Conservation (phyloP, 768 basidiomycete species). For the Mycena haematopus region DNA sequence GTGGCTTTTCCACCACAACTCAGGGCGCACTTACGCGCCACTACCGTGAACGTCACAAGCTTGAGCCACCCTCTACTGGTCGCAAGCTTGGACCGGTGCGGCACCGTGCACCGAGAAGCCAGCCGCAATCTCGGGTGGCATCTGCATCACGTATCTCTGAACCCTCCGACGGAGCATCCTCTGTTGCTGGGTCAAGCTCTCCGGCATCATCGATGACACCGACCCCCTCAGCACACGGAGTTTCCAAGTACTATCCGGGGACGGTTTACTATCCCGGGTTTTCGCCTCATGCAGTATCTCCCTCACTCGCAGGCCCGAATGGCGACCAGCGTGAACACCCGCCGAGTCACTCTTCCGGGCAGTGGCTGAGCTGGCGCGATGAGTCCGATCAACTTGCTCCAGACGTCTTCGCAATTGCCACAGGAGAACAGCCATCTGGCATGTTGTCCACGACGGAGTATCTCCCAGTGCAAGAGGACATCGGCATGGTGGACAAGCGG, state of each 20-base stretch:
- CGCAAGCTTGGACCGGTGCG: background rate
- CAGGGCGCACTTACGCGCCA: conserved; percentile 19
- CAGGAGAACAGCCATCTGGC: background rate
- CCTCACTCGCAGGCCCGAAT: background rate
- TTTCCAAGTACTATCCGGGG: background rate
- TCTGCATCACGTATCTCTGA: background rate
- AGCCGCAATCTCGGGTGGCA: background rate
- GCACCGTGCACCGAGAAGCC: background rate
- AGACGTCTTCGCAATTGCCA: conserved; percentile 9
- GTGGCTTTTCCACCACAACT: conserved; percentile 11
- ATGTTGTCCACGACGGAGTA: conserved; percentile 7
- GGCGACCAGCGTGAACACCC: background rate
- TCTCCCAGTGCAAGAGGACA: background rate
- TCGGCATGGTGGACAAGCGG: conserved; percentile 15
- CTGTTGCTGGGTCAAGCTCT: background rate
- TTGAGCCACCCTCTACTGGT: conserved; percentile 3
- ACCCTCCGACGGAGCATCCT: no score
- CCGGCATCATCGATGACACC: background rate
- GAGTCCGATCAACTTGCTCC: conserved; percentile 2
- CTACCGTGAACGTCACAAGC: conserved; percentile 17
- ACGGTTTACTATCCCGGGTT: background rate
- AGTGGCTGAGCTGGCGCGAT: conserved; percentile 17
- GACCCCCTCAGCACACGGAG: background rate
- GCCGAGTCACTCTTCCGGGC: background rate
- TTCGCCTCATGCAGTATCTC: background rate